Evolutionary conservation across 2,329 filamentous ascomycete genomes (phyloP).

Genomic region (Diaporthe citrichinensis): DNA sequence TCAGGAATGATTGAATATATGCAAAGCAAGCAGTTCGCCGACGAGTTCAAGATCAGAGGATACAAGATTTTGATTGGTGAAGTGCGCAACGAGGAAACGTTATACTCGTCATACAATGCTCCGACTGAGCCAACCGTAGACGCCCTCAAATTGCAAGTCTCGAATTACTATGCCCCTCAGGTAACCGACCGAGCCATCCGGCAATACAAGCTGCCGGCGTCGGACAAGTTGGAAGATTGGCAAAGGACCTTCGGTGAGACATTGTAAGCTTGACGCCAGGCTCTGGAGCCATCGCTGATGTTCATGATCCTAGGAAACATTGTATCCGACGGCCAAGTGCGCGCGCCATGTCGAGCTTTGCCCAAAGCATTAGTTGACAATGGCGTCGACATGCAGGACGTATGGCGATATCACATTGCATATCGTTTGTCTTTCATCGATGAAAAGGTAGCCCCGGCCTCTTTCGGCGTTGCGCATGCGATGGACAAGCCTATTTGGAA

Average conservation of each 20-base stretch:
- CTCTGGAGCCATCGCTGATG: background rate
- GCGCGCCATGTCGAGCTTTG: slow-evolving; percentile 53
- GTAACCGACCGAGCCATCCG: slow-evolving; percentile 54
- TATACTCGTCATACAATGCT: slow-evolving; percentile 58
- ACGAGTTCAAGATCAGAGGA: slow-evolving; percentile 52
- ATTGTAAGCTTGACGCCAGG: background rate
- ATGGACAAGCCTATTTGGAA: slow-evolving; percentile 61
- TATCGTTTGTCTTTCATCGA: slow-evolving; percentile 59
- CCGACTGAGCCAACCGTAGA: slow-evolving; percentile 51
- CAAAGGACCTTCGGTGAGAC: slow-evolving; percentile 52
- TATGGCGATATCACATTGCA: slow-evolving; percentile 59
- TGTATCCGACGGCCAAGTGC: slow-evolving; percentile 56
- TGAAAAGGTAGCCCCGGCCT: slow-evolving; percentile 53
- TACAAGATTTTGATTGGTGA: slow-evolving; percentile 59
- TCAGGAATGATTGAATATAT: slow-evolving; percentile 56
- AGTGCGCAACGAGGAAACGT: slow-evolving; percentile 59
- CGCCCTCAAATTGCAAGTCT: slow-evolving; percentile 54
- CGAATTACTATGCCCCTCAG: slow-evolving; percentile 59
- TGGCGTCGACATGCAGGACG: slow-evolving; percentile 51
- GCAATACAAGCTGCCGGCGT: slow-evolving; percentile 53
- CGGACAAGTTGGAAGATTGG: slow-evolving; percentile 52
- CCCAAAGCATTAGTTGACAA: slow-evolving; percentile 49
- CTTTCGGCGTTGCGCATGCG: slow-evolving; percentile 54
- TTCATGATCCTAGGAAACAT: slow-evolving; percentile 46
- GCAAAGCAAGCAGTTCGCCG: slow-evolving; percentile 50